Conservation (phyloP, 2,329 filamentous ascomycete species). For the Scopulariopsis brevicaulis region DNA sequence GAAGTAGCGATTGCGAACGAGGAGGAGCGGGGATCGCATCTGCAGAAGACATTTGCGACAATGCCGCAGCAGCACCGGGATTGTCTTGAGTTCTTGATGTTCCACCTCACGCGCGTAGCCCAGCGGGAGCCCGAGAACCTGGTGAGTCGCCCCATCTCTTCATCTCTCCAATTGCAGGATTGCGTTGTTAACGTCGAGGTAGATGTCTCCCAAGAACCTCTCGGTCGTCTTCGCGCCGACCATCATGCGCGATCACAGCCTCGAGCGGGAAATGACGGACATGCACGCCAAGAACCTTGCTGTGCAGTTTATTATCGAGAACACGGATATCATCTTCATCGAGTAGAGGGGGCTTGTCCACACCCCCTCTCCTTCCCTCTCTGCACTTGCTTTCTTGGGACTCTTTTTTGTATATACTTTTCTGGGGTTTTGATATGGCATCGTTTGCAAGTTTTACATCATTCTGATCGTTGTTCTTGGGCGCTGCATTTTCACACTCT, state of each 20-base stretch:
- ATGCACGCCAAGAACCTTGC: conserved; percentile 88
- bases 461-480: neutral
- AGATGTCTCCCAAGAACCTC: conserved; percentile 95
- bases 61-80: conserved; percentile 79
- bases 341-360: conserved; percentile 18
- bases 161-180: neutral
- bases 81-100: conserved; percentile 85
- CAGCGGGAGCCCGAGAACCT: conserved; percentile 74
- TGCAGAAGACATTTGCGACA: conserved; percentile 63
- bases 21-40: conserved; percentile 55
- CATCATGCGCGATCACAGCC: conserved; percentile 82
- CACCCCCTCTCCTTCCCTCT: neutral
- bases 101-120: conserved; percentile 83
- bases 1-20: conserved; percentile 49
- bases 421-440: neutral
- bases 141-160: conserved; percentile 31
- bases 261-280: conserved; percentile 92
- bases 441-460: neutral
- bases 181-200: neutral
- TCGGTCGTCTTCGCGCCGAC: conserved; percentile 97
- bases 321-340: conserved; percentile 71
- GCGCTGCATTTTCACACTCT: neutral
- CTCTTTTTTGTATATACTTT: neutral
- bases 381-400: too few species aligned
- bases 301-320: conserved; percentile 87